Evolutionary conservation across 1,284 basidiomycete genomes (phyloP), one percentile per base, ranked within the genome.

Genomic region (Sporisorium iseilematis-ciliati): DNA sequence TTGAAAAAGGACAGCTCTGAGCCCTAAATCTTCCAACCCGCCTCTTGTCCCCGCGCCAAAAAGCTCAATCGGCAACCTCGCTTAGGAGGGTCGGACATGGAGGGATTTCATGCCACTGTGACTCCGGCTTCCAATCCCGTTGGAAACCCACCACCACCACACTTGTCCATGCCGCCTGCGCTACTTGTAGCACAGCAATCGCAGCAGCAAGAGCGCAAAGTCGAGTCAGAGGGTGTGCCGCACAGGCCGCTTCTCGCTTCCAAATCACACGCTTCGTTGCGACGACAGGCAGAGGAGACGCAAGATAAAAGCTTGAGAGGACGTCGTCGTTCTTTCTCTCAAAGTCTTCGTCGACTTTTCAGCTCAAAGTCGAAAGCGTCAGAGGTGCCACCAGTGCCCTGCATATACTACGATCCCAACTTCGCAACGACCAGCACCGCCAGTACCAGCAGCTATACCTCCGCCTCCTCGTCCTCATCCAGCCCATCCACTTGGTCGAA

Each of bases 301-400:
- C 5, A 8, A 26, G 14, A 55, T 10, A 21, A 52, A 57, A 23
- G 33, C 25, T 16, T 42, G 11, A 40, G 54, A 29, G 21, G 41
- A 49, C 46, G 46, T 3, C 21, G 50, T 26, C 58, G 58, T 46
- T 65, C 63, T 4, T 12, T 71, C 25, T 58, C 63, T 20, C 57
- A 50, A 1, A 49, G 51, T 26, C 49, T 65, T 21, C 62, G 63
- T 18, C 57, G 63, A 23, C 54, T 71, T 10, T 51, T 60, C 23
- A 33, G 50, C 25, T 35, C 49, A 4, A 55, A 14, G 23, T 8
- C 45, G 14, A 54, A 21, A 18, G 5, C 4, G 11, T 35, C 26
- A 18, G 52, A 53, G 43, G 38, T 21, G 1, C 45, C 52, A n/a
- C 41, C 66, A 18, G 4, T 42, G 21, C 53, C 52, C 25, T 12